phyloP scores from a whole-genome alignment of 1,139 yeast species.

The Arxiozyma telluris region DNA sequence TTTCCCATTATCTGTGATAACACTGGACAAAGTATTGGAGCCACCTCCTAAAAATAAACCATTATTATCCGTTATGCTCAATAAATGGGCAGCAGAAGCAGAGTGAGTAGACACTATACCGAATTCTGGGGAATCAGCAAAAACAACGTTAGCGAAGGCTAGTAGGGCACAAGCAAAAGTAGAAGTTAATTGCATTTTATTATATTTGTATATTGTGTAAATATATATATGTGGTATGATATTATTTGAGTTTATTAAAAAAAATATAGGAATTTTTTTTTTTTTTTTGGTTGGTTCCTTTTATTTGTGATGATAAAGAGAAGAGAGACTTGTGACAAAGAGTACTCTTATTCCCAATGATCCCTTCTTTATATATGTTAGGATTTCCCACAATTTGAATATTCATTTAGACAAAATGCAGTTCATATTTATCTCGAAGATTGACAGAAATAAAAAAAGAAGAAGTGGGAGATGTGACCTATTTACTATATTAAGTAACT shows the following conservation, averaged over 20 bases:
- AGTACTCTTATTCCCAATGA: too few relatives aligned
- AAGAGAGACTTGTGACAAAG: too few relatives aligned
- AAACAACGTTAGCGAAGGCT: conserved; percentile 18
- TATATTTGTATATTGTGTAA: neutral
- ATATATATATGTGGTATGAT: neutral
- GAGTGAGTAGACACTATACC: conserved; percentile 24
- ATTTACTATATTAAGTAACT: neutral
- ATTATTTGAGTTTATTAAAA: neutral
- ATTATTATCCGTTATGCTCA: conserved; percentile 10
- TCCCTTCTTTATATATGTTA: neutral
- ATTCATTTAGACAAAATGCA: too few relatives aligned
- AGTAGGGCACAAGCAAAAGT: conserved; percentile 11
- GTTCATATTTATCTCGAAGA: neutral
- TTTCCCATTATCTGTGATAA: conserved; percentile 8
- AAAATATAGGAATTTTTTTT: too few relatives aligned
- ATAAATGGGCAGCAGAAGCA: conserved; percentile 25
- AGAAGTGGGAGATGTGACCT: too few relatives aligned
- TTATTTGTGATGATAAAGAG: neutral
- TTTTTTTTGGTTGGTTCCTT: neutral
- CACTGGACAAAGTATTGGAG: neutral
- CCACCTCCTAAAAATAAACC: conserved; percentile 2
- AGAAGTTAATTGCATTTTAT: conserved; percentile 11
- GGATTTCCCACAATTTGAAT: neutral
- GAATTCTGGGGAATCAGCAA: conserved; percentile 29
- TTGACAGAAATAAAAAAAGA: neutral